Evolutionary conservation across 2,329 filamentous ascomycete genomes (phyloP), one percentile per base, ranked within the genome.

Genomic region (Fusarium temperatum): DNA sequence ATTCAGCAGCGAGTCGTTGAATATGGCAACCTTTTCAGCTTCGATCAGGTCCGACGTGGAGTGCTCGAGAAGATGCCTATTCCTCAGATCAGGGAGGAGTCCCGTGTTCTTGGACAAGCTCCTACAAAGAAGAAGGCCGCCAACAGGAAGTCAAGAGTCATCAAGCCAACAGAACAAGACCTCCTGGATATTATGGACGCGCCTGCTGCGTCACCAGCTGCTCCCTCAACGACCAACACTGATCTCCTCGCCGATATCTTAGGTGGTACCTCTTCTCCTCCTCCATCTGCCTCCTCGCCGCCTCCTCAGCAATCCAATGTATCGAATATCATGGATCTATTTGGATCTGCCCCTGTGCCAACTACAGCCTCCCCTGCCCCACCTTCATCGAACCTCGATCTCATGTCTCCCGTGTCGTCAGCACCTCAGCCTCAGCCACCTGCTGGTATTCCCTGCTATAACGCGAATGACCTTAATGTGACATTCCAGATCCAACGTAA

Each of bases 1-100:
- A 93, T 98, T 30, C 97, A 99, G 82, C 96, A 99, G 83, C 91
- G 96, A 81, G 93, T 96, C 10, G 95, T 98, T 26, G 96, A 99
- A 82, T 99, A 98, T 79, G 90, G 92, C 66, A 98, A 98, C 79
- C 87, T 99, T n/a, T 98, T 99, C 78, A 90, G 90, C 2, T 94
- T 94, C 78, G 95, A 99, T 76, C 88, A 94, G 68, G 93, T 99
- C 64, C 91, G 96, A 62, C 90, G 89, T 68, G 96, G 96, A 66
- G 96, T 99, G 6, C 86, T 99, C 17, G 96, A 99, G 84, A 97
- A 96, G 82, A 99, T 99, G 97, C 96, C 96, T 13, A 90, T 96
- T 4, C 96, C 96, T 14, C 96, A 98, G 82, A 98, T 99, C 79
- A 94, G 96, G 75, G 96, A 99, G 81, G 94, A 97, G 81, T 96